Base-by-base conservation (phyloP, 768 basidiomycete species). In the Boletus eberwhitei region DNA sequence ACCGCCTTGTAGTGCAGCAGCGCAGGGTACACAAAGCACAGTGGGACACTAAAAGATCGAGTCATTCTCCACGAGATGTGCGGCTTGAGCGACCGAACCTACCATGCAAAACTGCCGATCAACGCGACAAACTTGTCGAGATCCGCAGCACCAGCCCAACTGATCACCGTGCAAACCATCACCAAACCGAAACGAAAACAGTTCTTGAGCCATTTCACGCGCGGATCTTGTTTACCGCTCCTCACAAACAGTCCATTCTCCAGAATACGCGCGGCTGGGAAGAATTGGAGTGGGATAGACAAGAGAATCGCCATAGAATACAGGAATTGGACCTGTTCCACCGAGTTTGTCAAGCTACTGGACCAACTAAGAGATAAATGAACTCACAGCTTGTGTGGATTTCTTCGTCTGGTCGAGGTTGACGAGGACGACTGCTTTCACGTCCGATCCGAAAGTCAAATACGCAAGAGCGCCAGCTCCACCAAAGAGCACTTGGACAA, bases 181-280 rank as follows among this genome's bases (percentile, higher is more conserved):
- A 98, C 85, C 62, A 88, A 73, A 29, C 75, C 74, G 61, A 89
- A 93, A 47, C 87, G 81, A 71, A 94, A 85, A n/a, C 83, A 72
- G 64, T 98, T 99, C 84, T 99, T 99, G 63, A 85, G 77, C 97
- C 96, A 98, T 70, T 99, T 98, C 68, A 98, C 89, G 52, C 82
- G 79, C 34, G 75, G 59, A 68, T 93, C 79, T 48, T 70, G 78
- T 71, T 98, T 98, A 45, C 97, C 97, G 62, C 90, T 93, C 46
- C 81, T 81, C 42, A 84, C 84, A 69, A 98, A 98, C 29, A 98
- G 64, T 4, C 90, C 95, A 66, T 98, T 96, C 78, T 99, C 97
- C 74, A 98, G 83, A 65, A 99, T 98, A 50, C 97, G 85, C 44
- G 96, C 86, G 3, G 96, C 97, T 0, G 97, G 97, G 91, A 98